Evolutionary conservation across 345 rosid genomes (phyloP).

Genomic region (Passiflora organensis): DNA sequence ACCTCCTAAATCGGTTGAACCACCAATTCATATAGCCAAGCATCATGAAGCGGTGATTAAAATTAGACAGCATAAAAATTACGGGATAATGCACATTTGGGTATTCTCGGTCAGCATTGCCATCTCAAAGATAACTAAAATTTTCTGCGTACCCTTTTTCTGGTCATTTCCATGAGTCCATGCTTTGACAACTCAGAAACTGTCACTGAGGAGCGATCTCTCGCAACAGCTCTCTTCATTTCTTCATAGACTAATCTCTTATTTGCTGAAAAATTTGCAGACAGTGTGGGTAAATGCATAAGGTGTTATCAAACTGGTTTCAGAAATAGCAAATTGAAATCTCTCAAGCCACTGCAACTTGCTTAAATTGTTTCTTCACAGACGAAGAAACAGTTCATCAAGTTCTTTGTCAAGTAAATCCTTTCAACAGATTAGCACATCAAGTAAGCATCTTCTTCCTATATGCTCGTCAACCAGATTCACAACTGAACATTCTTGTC

Average conservation of each 20-base stretch:
- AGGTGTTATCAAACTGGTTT: no score
- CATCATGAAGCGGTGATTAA: not conserved
- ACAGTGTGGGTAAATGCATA: slow-evolving; percentile 3
- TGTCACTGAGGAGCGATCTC: slow-evolving; percentile 82
- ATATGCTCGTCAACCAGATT: no score
- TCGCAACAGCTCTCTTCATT: slow-evolving; percentile 85
- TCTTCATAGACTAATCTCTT: slow-evolving; percentile 88
- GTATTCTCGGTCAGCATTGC: not conserved
- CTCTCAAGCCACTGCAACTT: no score
- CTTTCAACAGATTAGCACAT: no score
- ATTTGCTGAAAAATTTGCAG: slow-evolving; percentile 54
- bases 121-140: no score
- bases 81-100: not conserved
- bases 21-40: not conserved
- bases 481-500: no score
- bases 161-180: slow-evolving; percentile 97
- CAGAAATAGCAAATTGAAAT: no score
- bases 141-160: slow-evolving; percentile 81
- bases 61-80: not conserved
- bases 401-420: no score
- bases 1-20: slow-evolving; percentile 5
- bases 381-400: no score
- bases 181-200: slow-evolving; percentile 90
- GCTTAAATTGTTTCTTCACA: no score
- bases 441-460: no score